Base-by-base conservation (phyloP, 139 green algal species). In the Zygnema cylindricum region DNA sequence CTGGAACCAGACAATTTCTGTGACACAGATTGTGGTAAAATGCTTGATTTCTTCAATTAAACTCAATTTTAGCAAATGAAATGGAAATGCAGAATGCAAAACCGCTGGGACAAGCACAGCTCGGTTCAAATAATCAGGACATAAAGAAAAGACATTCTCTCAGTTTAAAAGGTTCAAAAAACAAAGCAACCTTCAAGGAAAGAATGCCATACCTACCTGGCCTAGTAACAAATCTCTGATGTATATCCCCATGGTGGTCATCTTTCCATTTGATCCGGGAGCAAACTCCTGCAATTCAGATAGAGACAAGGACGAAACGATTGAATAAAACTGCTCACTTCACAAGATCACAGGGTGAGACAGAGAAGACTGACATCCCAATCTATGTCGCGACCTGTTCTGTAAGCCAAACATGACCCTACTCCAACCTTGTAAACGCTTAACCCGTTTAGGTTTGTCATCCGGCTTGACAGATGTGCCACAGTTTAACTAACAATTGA, bases 161-260 rank as follows among this genome's bases (percentile, higher is more conserved):
- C n/a, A n/a, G n/a, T n/a, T n/a, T n/a, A n/a, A n/a, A n/a, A n/a
- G n/a, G n/a, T n/a, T n/a, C n/a, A n/a, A n/a, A n/a, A n/a, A n/a
- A n/a, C n/a, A n/a, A n/a, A n/a, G n/a, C n/a, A n/a, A n/a, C n/a
- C n/a, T n/a, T n/a, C 36, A 86, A 35, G 42, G 82, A 35, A 36
- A 86, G 43, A 43, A 25, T 38, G 2, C 49, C 2, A 89, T 30
- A 77, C 84, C 76, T 86, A 92, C 87, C 87, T 92, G 87, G 7
- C 96, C 95, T 0, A 99, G 89, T 38, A 99, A 92, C 33, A 99
- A 88, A 90, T 99, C 96, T 0, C 96, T 86, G 0, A 96, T 92
- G 91, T 95, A 99, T 0, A 94, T 93, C 0, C 96, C 96, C 69
- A 98, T 95, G 0, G 95, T 98, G 55, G 98, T 93, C 0, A 81